These are phyloP conservation scores for Potentilla sterilis DNA, from an alignment of 306 rosid genomes.

Conservation along the genomic window DNA sequence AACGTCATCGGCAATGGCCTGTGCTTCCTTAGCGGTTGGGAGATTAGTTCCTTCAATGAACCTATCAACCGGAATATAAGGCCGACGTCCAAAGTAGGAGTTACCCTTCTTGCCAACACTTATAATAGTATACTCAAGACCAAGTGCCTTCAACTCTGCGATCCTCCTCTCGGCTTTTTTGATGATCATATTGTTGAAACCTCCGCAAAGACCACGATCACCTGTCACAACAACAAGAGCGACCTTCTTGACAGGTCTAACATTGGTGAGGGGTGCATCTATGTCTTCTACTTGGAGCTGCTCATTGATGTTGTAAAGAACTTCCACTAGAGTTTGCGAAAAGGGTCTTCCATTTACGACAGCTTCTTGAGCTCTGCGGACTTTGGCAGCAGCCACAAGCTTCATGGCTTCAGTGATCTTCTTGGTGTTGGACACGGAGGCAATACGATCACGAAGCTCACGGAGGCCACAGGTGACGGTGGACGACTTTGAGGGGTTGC, in stretches of 20 bases:
- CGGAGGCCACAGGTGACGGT: conserved; percentile 54
- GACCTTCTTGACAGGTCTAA: conserved; percentile 76
- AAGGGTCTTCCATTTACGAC: conserved; percentile 88
- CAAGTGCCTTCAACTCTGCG: conserved; percentile 60
- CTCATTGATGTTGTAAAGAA: conserved; percentile 89
- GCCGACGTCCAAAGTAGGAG: conserved; percentile 65
- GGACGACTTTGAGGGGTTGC: conserved; percentile 33
- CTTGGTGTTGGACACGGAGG: conserved; percentile 78
- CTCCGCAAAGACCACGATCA: conserved; percentile 86
- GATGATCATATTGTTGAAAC: conserved; percentile 56
- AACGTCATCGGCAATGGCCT: conserved; percentile 83
- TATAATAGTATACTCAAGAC: conserved; percentile 53
- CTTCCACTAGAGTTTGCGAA: conserved; percentile 81
- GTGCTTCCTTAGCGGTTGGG: conserved; percentile 93
- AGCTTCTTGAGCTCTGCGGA: conserved; percentile 93
- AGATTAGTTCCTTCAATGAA: conserved; percentile 57
- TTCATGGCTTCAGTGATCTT: conserved; percentile 96
- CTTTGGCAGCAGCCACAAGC: conserved; percentile 94
- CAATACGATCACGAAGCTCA: conserved; percentile 72
- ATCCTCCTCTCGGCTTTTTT: conserved; percentile 74
- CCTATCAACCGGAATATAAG: conserved; percentile 75
- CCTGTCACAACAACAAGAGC: conserved; percentile 81
- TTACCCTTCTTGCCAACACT: conserved; percentile 92
- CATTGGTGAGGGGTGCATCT: conserved; percentile 65
- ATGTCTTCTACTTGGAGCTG: conserved; percentile 80